phyloP scores from a whole-genome alignment of 345 rosid species.

The Pistacia vera region DNA sequence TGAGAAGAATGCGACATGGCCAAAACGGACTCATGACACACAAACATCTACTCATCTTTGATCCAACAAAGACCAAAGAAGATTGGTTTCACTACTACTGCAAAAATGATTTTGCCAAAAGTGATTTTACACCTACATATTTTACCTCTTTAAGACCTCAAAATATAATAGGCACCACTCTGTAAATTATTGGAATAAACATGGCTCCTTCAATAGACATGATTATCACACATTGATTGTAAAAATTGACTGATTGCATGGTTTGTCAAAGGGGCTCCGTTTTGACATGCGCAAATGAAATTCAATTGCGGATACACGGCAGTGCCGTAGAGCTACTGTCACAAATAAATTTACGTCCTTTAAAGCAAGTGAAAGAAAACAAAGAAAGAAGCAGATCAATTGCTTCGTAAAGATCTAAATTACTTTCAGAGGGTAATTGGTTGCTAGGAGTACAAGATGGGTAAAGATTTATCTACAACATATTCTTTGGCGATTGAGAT shows the following conservation, averaged over 20 bases:
- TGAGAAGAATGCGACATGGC: conserved; percentile 3
- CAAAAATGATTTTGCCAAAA: no score
- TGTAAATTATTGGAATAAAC: no score
- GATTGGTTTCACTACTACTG: no score
- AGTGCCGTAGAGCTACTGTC: not conserved
- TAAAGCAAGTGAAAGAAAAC: not conserved
- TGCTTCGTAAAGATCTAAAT: not conserved
- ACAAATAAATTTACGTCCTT: not conserved
- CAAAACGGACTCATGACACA: not conserved
- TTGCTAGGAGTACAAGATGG: not conserved
- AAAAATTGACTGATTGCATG: no score
- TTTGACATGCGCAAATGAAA: no score
- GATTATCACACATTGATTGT: no score
- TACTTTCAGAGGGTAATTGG: not conserved
- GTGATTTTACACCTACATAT: no score
- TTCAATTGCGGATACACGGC: no score
- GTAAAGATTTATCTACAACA: not conserved
- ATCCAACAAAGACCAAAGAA: not conserved
- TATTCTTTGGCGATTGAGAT: not conserved
- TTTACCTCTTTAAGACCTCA: no score
- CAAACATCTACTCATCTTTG: not conserved
- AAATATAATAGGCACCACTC: no score
- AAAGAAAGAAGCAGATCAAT: not conserved
- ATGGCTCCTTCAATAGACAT: no score
- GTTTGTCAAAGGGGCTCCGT: no score